A percentile compares a stretch with the other conserved stretches of the same genome.
Evolutionary conservation across 2,329 filamentous ascomycete species (phyloP).

Genomic region (Teratosphaeria gauchensis): DNA sequence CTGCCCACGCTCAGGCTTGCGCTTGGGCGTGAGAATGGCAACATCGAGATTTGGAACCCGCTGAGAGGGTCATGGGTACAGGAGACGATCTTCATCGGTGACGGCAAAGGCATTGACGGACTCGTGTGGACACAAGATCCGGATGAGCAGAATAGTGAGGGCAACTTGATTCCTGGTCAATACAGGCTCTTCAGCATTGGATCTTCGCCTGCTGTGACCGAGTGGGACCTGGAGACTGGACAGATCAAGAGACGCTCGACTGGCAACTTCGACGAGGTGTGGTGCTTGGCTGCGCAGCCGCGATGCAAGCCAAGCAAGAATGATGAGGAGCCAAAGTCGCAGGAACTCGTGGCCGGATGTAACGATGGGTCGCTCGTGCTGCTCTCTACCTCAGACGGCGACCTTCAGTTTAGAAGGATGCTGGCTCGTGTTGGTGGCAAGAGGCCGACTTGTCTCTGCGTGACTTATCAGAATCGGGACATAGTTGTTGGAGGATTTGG

Average conservation of each 20-base stretch:
- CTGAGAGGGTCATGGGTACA: constrained; percentile 75
- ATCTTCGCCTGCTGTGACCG: constrained; percentile 82
- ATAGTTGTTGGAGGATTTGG: constrained; percentile 83
- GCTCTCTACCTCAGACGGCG: constrained; percentile 75
- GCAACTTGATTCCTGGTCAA: constrained; percentile 55
- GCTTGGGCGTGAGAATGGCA: constrained; percentile 84
- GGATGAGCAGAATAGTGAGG: constrained; percentile 56
- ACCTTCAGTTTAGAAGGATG: constrained; percentile 69
- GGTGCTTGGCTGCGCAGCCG: constrained; percentile 89
- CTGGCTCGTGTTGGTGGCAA: constrained; percentile 69
- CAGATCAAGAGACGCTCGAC: constrained; percentile 71
- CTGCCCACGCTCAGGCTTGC: constrained; percentile 62
- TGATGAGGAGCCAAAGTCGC: constrained; percentile 23
- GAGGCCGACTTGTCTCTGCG: constrained; percentile 80
- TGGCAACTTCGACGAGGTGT: constrained; percentile 91
- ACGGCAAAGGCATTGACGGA: constrained; percentile 79
- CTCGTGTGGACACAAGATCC: constrained; percentile 86
- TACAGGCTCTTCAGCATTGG: constrained; percentile 92
- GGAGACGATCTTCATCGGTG: constrained; percentile 68
- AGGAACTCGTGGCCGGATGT: constrained; percentile 75
- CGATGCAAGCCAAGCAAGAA: constrained; percentile 32
- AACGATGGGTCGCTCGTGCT: constrained; percentile 83
- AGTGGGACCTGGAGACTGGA: constrained; percentile 83
- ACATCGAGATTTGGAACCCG: constrained; percentile 97
- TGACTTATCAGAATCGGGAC: constrained; percentile 78